A percentile compares a stretch with the other conserved stretches of the same genome.
These are phyloP conservation scores for Picochlorum costavermella DNA, from an alignment of 139 green algal genomes.

Conservation along the genomic window DNA sequence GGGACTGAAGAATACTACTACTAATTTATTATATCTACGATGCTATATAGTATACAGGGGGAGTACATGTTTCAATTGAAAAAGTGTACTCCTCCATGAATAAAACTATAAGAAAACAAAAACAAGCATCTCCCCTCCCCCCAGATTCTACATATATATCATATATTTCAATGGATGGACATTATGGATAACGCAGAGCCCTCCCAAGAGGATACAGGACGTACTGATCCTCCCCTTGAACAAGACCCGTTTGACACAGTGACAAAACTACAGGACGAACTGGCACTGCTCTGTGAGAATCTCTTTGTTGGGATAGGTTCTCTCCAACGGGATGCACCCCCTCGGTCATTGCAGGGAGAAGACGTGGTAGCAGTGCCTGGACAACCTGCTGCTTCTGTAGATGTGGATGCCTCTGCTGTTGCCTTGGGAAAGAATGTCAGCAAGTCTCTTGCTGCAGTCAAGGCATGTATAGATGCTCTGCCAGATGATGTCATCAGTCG, in stretches of 20 bases:
- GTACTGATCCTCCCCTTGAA: not conserved
- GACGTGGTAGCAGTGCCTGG: not conserved
- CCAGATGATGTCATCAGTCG: not conserved
- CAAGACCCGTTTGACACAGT: conserved; percentile 3
- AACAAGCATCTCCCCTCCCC: too few relatives aligned
- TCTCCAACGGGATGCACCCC: conserved; percentile 23
- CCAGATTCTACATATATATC: too few relatives aligned
- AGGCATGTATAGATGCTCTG: not conserved
- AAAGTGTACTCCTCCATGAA: too few relatives aligned
- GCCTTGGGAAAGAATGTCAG: not conserved
- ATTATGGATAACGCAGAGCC: too few relatives aligned
- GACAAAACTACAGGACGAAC: conserved; percentile 13
- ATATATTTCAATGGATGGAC: too few relatives aligned
- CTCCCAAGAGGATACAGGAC: too few relatives aligned
- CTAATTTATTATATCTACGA: too few relatives aligned
- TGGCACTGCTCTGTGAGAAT: conserved; percentile 10
- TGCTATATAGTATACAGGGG: too few relatives aligned
- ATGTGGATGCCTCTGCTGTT: not conserved
- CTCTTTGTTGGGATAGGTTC: conserved; percentile 25
- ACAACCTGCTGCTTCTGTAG: not conserved
- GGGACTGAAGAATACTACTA: too few relatives aligned
- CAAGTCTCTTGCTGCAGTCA: not conserved
- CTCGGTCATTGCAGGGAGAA: conserved; percentile 7
- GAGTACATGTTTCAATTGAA: too few relatives aligned
- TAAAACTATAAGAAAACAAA: too few relatives aligned